Evolutionary conservation across 1,284 basidiomycete genomes (phyloP).

Genomic region (Porodaedalea pini): DNA sequence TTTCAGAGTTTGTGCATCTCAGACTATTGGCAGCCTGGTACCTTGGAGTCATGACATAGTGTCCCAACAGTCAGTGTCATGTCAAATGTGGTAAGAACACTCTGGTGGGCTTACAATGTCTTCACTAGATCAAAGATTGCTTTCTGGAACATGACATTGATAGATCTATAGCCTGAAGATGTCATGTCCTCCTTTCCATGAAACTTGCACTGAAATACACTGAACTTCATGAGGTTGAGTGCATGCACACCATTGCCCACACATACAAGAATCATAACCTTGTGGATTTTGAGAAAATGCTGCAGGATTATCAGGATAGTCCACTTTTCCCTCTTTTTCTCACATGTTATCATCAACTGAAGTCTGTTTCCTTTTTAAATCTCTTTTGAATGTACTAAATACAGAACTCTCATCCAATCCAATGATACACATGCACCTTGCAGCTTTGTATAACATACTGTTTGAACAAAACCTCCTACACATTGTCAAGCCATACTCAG

Average conservation of each 20-base stretch:
- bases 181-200: no score
- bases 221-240: not conserved
- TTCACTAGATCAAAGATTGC: not conserved
- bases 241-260: not conserved
- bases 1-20: no score
- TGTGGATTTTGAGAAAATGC: not conserved
- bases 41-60: no score
- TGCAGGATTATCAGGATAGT: not conserved
- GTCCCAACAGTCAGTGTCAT: no score
- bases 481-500: conserved; percentile 92
- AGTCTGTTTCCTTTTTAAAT: not conserved
- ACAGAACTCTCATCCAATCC: no score
- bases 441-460: conserved; percentile 90
- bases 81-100: no score
- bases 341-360: no score
- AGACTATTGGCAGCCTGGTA: no score
- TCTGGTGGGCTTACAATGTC: no score
- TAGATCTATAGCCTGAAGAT: conserved; percentile 74
- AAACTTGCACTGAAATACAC: no score
- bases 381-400: no score
- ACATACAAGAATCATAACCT: not conserved
- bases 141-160: not conserved
- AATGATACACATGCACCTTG: conserved; percentile 89
- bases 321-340: no score
- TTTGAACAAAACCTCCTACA: conserved; percentile 93